Base-by-base conservation (phyloP, 2,329 filamentous ascomycete species). In the Epichloe gansuensis region DNA sequence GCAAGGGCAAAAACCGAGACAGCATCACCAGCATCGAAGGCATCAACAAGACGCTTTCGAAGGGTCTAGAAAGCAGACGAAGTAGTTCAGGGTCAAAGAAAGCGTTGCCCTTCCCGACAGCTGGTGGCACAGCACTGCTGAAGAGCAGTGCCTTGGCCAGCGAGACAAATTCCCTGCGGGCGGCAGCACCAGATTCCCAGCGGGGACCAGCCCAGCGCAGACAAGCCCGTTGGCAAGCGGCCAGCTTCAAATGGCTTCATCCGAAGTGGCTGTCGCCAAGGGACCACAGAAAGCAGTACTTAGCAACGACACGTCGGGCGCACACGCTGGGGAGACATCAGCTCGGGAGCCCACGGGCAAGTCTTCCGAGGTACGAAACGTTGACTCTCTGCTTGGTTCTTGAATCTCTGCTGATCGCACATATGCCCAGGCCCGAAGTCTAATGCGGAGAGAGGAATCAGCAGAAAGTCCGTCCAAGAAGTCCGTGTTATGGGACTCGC, bases 1-100 rank as follows among this genome's bases (percentile, higher is more conserved):
- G 63, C 34, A 77, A 76, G 64, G 72, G 70, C 49, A 72, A 69
- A 62, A 68, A 65, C 23, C 63, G 69, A 11, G 71, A 73, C 44
- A 68, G 73, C 52, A 71, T 76, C 34, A 72, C 77, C 13, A 81
- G 79, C 54, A 85, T 86, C 54, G 84, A 85, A 58, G 84, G 82
- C 25, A 85, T 87, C 48, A 88, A 85, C 61, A 86, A 85, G 69
- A 88, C 85, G 5, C 72, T 91, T 13, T 91, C 85, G 54, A 94
- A 88, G 71, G 95, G 88, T 65, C 78, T 97, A 28, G 91, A 96
- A 66, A 95, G 87, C 68, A 83, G 91, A 50, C 85, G 91, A 44
- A 95, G 88, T 65, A 96, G 91, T 68, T 87, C 86, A 13, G 85
- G 80, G 51, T 94, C 88, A 54, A 91, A 86, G 69, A 91, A 89